Evolutionary conservation across 306 rosid species (phyloP), one percentile per base, ranked within the genome.

Genomic region (Gleditsia sinensis): DNA sequence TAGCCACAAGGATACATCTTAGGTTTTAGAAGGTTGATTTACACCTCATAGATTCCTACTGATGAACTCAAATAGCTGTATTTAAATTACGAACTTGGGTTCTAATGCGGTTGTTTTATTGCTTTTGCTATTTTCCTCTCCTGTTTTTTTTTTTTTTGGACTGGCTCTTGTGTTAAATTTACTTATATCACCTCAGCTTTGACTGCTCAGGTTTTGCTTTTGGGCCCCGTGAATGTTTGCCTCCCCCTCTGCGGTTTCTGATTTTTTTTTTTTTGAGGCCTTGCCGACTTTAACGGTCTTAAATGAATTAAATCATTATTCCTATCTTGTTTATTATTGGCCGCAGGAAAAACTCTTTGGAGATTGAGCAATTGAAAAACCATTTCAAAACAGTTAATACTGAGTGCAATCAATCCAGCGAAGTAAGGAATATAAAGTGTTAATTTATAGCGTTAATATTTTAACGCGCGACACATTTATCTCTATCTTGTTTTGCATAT

Each of bases 361-460:
- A 60, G 62, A 54, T 72, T 63, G 84, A 82, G 75, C 84, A 72
- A 50, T 69, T 21, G 64, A 69, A 61, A 60, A 72, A 33, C 40
- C 84, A 12, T 36, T 40, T 17, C 20, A 48, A 62, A 84, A 71
- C 37, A 24, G 73, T 64, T 45, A 34, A 69, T 64, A 62, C 45
- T 39, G 76, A 58, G 67, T 74, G 62, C 50, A 74, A 71, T 53
- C 83, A 75, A 17, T 72, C 79, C 45, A 83, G 5, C 50, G 88
- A 87, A 77, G 96, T 89, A 74, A 83, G 84, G 75, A 60, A 32
- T 63, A 30, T 60, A 25, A 17, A 16, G 42, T 69, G 42, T 76
- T 59, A 21, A 19, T 75, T 53, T 62, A 21, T 63, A 57, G 51
- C 21, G 57, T 73, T 70, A 56, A 20, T 63, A 61, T 69, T 67